Conservation (phyloP, 2,329 filamentous ascomycete species). For the Arthrinium phaeospermum region DNA sequence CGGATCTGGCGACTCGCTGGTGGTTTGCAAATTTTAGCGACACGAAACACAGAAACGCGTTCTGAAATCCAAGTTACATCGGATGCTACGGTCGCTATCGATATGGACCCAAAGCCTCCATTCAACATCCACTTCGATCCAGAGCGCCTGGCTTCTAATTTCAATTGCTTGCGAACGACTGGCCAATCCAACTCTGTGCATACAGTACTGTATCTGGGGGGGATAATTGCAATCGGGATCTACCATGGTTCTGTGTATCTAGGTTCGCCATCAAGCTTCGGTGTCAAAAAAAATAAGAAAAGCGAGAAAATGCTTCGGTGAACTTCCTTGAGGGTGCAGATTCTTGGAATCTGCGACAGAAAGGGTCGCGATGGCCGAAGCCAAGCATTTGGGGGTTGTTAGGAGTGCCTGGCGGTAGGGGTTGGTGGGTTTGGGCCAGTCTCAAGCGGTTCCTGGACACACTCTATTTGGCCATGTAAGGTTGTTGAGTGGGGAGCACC, state of each 20-base stretch:
- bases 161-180: not conserved
- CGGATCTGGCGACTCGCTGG: not conserved
- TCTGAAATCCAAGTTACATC: not conserved
- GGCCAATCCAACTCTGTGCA: not conserved
- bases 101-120: not conserved
- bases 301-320: not conserved
- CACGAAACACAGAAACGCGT: not conserved
- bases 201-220: not conserved
- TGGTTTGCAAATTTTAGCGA: conserved; percentile 11
- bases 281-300: not conserved
- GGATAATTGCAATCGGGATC: no score
- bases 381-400: conserved; percentile 4
- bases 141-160: conserved; percentile 9
- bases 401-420: not conserved
- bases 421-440: not conserved
- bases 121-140: not conserved
- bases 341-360: not conserved
- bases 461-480: conserved; percentile 9
- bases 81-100: not conserved
- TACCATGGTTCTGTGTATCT: not conserved
- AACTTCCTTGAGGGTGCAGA: not conserved
- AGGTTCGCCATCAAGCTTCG: not conserved
- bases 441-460: conserved; percentile 1
- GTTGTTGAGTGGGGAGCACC: conserved; percentile 9
- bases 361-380: conserved; percentile 1